Conservation (phyloP, 1,284 basidiomycete species). For the Naganishia albida region DNA sequence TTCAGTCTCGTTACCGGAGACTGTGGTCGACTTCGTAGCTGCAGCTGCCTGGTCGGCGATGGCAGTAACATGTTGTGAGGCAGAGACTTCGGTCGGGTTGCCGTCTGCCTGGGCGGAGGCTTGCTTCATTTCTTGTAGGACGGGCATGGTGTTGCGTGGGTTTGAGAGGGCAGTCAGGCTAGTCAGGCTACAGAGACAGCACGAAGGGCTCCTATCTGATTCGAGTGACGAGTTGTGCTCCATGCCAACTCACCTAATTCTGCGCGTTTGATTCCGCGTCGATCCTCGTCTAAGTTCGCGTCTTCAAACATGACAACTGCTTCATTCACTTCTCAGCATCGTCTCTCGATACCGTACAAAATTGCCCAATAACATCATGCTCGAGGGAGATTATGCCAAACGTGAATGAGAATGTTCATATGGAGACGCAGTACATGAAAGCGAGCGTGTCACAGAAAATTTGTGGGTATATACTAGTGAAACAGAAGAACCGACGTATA, state of each 20-base stretch:
- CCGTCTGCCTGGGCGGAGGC: slow-evolving; percentile 16
- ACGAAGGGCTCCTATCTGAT: too few species aligned
- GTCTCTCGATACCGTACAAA: too few species aligned
- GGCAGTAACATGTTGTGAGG: slow-evolving; percentile 3
- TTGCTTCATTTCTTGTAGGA: slow-evolving; percentile 21
- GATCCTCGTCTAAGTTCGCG: too few species aligned
- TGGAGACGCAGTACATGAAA: background rate
- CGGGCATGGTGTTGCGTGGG: slow-evolving; percentile 10
- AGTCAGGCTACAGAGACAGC: too few species aligned
- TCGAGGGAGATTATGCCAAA: background rate
- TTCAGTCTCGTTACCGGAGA: slow-evolving; percentile 1
- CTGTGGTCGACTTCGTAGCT: slow-evolving; percentile 15
- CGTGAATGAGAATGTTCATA: background rate
- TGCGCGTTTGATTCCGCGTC: too few species aligned
- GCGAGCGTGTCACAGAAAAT: background rate
- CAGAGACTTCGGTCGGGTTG: slow-evolving; percentile 24
- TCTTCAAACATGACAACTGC: too few species aligned
- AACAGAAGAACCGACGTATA: slow-evolving; percentile 11
- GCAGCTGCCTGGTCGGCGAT: slow-evolving; percentile 24
- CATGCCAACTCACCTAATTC: background rate
- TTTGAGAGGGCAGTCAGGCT: too few species aligned
- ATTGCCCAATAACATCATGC: background rate
- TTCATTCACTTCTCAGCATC: too few species aligned
- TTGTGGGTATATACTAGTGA: slow-evolving; percentile 22
- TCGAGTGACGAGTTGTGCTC: background rate